A percentile compares a stretch with the other conserved stretches of the same genome.
These are phyloP conservation scores for Scalesia atractyloides DNA, from an alignment of 129 eudicot species.

Conservation along the genomic window DNA sequence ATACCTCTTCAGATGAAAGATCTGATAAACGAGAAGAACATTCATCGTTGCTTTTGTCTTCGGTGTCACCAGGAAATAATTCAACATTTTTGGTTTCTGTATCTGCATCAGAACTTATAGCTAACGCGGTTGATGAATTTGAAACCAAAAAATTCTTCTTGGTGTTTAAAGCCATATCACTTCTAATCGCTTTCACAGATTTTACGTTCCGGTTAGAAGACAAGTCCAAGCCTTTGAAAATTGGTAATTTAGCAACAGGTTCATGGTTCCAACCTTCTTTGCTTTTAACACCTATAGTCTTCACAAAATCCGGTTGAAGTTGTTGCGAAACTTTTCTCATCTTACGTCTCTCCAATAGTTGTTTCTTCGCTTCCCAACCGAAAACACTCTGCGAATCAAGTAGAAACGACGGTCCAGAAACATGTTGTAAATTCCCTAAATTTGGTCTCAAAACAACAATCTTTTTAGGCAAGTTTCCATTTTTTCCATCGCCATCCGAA, in stretches of 20 bases:
- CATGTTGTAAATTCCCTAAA: constrained; percentile 14
- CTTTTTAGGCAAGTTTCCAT: constrained; percentile 12
- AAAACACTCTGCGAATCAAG: constrained; percentile 22
- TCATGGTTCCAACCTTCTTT: constrained; percentile 21
- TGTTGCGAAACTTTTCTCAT: constrained; percentile 33
- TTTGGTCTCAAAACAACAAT: constrained; percentile 38
- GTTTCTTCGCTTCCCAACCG: constrained; percentile 38
- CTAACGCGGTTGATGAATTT: constrained; percentile 4
- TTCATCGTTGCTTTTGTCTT: constrained; percentile 9
- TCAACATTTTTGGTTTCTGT: constrained; percentile 19
- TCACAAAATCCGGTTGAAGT: constrained; percentile 20
- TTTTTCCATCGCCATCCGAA: neutral
- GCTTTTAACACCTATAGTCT: constrained; percentile 23
- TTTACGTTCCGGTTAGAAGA: constrained; percentile 6
- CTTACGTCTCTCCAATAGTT: constrained; percentile 40
- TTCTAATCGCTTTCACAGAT: constrained; percentile 21
- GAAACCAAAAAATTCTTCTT: constrained; percentile 9
- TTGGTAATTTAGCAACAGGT: constrained; percentile 10
- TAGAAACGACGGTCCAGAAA: constrained; percentile 21
- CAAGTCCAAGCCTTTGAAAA: constrained; percentile 1
- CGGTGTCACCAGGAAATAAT: constrained; percentile 19
- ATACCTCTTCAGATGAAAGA: constrained; percentile 30
- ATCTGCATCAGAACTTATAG: constrained; percentile 21
- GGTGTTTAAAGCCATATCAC: constrained; percentile 18
- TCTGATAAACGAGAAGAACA: constrained; percentile 23